Conservation (phyloP, 23 red algal genomes). For the Chondrus crispus region DNA sequence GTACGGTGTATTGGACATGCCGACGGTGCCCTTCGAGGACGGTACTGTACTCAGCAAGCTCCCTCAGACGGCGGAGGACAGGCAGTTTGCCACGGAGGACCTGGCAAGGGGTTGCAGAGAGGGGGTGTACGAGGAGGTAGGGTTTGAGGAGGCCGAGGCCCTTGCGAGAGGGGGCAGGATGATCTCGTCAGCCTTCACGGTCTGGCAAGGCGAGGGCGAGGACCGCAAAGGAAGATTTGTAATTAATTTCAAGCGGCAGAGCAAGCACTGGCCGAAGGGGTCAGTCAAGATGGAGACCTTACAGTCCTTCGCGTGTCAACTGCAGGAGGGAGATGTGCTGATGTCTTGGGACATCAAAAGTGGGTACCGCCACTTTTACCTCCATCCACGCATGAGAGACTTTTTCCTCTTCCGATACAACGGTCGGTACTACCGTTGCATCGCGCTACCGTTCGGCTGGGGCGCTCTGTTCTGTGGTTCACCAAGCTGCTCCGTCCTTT, state of each 20-base stretch:
- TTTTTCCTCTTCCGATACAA: slow-evolving; percentile 20
- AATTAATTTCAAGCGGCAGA: neutral
- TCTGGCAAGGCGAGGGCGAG: neutral
- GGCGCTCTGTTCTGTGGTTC: no score
- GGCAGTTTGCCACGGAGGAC: neutral
- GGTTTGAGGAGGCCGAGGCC: no score
- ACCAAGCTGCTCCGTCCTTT: no score
- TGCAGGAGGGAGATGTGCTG: slow-evolving; percentile 2
- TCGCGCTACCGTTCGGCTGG: no score
- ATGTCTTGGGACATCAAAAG: slow-evolving; percentile 34
- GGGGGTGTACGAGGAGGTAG: no score
- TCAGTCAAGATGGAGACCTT: slow-evolving; percentile 15
- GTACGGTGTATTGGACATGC: slow-evolving; percentile 5
- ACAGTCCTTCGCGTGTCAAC: neutral
- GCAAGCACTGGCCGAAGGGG: neutral
- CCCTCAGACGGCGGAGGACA: neutral
- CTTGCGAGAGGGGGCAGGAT: no score
- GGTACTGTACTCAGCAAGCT: neutral
- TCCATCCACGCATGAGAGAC: slow-evolving; percentile 18
- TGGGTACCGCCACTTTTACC: slow-evolving; percentile 16
- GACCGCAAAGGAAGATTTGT: neutral
- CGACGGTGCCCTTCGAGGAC: neutral
- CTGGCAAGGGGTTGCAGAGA: neutral
- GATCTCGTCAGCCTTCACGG: no score
- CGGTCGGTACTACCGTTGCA: no score